phyloP scores from a whole-genome alignment of 768 basidiomycete genomes.

The Pisolithus marmoratus region DNA sequence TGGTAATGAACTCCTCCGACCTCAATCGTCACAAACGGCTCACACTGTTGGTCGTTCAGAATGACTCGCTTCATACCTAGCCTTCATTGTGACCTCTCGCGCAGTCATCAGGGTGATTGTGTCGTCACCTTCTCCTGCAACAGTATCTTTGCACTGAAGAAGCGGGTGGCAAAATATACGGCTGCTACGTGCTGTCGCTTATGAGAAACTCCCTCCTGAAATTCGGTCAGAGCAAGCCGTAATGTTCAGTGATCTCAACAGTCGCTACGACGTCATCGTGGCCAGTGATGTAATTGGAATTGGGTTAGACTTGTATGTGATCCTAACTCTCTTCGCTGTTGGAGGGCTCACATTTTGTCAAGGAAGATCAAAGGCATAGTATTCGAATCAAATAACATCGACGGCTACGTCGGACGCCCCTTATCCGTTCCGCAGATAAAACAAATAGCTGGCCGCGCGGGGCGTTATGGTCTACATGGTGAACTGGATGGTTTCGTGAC shows the following conservation, averaged over 20 bases:
- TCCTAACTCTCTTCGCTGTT: neutral
- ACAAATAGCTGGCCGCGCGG: conserved; percentile 93
- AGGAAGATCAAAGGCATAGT: conserved; percentile 91
- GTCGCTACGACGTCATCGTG: conserved; percentile 84
- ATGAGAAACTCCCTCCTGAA: conserved; percentile 89
- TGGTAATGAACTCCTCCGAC: conserved; percentile 81
- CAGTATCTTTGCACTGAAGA: conserved; percentile 73
- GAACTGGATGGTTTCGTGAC: conserved; percentile 63
- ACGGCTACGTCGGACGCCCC: conserved; percentile 38
- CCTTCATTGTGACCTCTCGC: conserved; percentile 52
- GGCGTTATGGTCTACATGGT: conserved; percentile 72
- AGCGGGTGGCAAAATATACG: conserved; percentile 65
- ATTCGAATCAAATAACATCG: conserved; percentile 68
- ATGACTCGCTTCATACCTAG: conserved; percentile 54
- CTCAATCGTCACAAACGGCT: conserved; percentile 84
- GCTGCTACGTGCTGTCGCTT: conserved; percentile 84
- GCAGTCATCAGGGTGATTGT: conserved; percentile 79
- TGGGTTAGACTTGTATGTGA: conserved; percentile 88
- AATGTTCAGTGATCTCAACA: conserved; percentile 80
- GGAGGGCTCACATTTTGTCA: neutral
- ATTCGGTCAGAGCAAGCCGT: conserved; percentile 87
- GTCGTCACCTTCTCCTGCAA: conserved; percentile 79
- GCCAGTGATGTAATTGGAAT: conserved; percentile 96
- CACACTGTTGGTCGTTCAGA: conserved; percentile 69
- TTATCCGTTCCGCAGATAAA: conserved; percentile 78